Conservation (phyloP, 306 rosid species). For the Lathyrus sativus region DNA sequence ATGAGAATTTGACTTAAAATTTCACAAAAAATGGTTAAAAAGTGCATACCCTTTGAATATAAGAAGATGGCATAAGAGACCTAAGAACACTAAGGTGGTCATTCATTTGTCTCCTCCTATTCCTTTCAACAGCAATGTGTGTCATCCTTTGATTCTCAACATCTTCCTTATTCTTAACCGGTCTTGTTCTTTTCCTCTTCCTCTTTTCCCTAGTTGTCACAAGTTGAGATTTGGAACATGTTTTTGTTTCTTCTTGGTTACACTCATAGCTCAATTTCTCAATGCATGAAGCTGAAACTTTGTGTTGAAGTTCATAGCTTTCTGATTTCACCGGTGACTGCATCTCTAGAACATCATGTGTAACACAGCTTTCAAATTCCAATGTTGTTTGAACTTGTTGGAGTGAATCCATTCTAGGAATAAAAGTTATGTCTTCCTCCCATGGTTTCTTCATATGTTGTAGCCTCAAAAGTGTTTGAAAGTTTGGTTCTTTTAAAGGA, state of each 20-base stretch:
- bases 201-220: constrained; percentile 50
- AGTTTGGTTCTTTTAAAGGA: constrained; percentile 65
- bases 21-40: not conserved
- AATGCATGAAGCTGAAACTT: constrained; percentile 46
- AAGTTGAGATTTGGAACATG: constrained; percentile 37
- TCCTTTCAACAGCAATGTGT: constrained; percentile 93
- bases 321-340: constrained; percentile 73
- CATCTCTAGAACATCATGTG: constrained; percentile 57
- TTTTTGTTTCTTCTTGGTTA: constrained; percentile 41
- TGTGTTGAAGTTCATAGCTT: constrained; percentile 49
- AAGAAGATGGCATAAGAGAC: constrained; percentile 85
- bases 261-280: constrained; percentile 50
- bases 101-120: constrained; percentile 92
- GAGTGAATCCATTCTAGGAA: constrained; percentile 46
- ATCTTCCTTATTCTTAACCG: constrained; percentile 81
- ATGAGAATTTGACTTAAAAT: not conserved
- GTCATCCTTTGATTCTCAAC: constrained; percentile 94
- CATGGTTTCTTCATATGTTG: constrained; percentile 66
- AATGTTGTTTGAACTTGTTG: constrained; percentile 46
- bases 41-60: constrained; percentile 70
- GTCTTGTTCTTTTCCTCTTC: constrained; percentile 80
- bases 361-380: constrained; percentile 71
- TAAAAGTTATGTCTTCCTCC: constrained; percentile 39
- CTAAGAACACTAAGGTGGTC: constrained; percentile 88
- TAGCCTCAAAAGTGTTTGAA: constrained; percentile 69